phyloP scores from a whole-genome alignment of 805 yeast genomes.

The Clavispora fructus region DNA sequence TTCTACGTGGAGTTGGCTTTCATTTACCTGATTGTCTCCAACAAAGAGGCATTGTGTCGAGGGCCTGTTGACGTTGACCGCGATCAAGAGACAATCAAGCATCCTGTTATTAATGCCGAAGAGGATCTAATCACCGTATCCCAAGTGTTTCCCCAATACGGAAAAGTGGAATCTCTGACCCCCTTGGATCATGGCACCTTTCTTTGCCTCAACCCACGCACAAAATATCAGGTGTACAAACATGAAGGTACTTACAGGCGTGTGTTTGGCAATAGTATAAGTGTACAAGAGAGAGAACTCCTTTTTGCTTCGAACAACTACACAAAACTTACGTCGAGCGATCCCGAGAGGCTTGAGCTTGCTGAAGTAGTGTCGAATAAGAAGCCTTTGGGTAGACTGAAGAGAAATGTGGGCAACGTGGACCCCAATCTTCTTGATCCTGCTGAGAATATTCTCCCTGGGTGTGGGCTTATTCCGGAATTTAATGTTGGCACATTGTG shows the following conservation, averaged over 20 bases:
- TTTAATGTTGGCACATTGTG: constrained; percentile 36
- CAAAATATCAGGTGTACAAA: constrained; percentile 35
- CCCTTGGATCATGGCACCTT: constrained; percentile 32
- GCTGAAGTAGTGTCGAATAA: constrained; percentile 4
- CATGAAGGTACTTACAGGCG: constrained; percentile 16
- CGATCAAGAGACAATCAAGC: constrained; percentile 1
- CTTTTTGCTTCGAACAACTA: constrained; percentile 27
- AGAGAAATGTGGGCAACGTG: constrained; percentile 25
- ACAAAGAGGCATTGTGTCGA: constrained; percentile 16
- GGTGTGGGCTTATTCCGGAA: constrained; percentile 40
- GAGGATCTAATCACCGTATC: constrained; percentile 30
- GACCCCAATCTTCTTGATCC: constrained; percentile 39
- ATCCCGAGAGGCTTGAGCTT: constrained; percentile 3
- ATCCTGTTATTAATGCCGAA: constrained; percentile 4
- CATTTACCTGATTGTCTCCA: constrained; percentile 15
- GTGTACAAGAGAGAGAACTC: constrained; percentile 31
- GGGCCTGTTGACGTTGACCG: not conserved
- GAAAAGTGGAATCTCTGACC: constrained; percentile 21
- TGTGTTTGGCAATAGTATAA: constrained; percentile 22
- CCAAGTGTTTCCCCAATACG: constrained; percentile 40
- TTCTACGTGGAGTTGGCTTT: constrained; percentile 23
- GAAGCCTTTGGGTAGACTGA: constrained; percentile 27
- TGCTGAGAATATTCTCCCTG: constrained; percentile 36
- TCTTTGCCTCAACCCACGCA: constrained; percentile 26
- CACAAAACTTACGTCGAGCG: not conserved